Base-by-base conservation (phyloP, 257 asterid species). In the Petunia secreta region DNA sequence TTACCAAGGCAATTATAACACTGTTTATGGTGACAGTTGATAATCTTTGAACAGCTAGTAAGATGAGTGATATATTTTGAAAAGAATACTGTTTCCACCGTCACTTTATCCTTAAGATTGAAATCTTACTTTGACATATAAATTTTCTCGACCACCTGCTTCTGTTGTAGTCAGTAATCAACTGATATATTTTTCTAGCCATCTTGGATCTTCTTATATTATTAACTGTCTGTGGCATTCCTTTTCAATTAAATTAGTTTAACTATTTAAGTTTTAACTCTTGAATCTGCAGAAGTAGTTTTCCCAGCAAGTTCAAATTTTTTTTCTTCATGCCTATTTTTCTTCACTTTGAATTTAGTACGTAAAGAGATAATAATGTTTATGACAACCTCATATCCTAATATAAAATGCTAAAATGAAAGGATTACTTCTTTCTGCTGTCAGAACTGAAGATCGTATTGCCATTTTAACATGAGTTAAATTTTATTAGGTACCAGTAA, bases 401-500 rank as follows among this genome's bases (percentile, higher is more conserved):
- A 39, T 55, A 55, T 79, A 75, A 39, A 63, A 71, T 54, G 48
- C 69, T 6, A 50, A 75, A 46, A 59, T 67, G 48, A 8, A 38
- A 4, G 57, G 43, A 9, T 54, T 65, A n/a, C 60, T 78, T 14
- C 63, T 76, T 79, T 34, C 10, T 53, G 57, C 52, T 63, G 64
- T 80, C 58, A 46, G 37, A 25, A 58, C 41, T 77, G 80, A 63
- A 50, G 41, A 40, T 59, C 40, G 16, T 59, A n/a, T 37, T 77
- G 57, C 48, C 57, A 77, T 62, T 81, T 39, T 75, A 50, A 69
- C 65, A 15, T 67, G 57, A 38, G 80, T 75, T 58, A 34, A 73
- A 78, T 85, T 59, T 81, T 69, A 55, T 82, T 88, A 95, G 98
- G 99, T 95, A 67, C 99, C 99, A 39, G 99, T 95, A 52, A 90